Evolutionary conservation across 805 yeast genomes (phyloP), one percentile per base, ranked within the genome.

Genomic region (Pichia phayaonensis): DNA sequence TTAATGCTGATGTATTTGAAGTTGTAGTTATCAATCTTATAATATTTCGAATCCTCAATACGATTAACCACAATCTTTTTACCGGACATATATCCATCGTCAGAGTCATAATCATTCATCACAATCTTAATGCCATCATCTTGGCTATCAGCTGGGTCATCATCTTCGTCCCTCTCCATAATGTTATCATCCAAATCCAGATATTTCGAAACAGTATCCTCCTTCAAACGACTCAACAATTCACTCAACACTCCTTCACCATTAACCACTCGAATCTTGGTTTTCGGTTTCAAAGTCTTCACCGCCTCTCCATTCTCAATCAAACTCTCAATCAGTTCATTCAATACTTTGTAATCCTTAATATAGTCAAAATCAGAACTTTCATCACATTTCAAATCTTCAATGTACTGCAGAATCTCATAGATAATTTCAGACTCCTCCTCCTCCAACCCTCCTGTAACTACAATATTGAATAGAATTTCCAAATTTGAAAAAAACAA

Each of bases 401-500:
- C n/a, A 38, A 44, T 29, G 15, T 13, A 22, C 6, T 31, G 21
- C 22, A 44, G 21, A 16, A 43, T 44, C 1, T 39, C 18, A 8
- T 16, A 8, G 20, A 47, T 23, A 10, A 36, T 16, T n/a, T 36
- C 39, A 7, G 3, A 15, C 3, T 43, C 40, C 18, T 44, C 27
- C 15, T 36, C 20, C 2, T 34, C 13, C 8, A 48, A 40, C 13
- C 15, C 24, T 36, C n/a, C n/a, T n/a, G n/a, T n/a, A 7, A 13
- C 12, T 13, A 86, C 75, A 40, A 90, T 66, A 0, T 88, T 76
- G 54, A 81, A 64, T 49, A 89, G 68, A 56, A 90, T 85, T 60
- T 89, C 96, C 52, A 90, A 66, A 31, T 86, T 83, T 54, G 85
- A 90, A 6, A 87, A 78, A 53, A 84, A 75, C 2, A 92, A 81